phyloP scores from a whole-genome alignment of 495 filamentous ascomycete genomes.

The Coniosporium apollinis region DNA sequence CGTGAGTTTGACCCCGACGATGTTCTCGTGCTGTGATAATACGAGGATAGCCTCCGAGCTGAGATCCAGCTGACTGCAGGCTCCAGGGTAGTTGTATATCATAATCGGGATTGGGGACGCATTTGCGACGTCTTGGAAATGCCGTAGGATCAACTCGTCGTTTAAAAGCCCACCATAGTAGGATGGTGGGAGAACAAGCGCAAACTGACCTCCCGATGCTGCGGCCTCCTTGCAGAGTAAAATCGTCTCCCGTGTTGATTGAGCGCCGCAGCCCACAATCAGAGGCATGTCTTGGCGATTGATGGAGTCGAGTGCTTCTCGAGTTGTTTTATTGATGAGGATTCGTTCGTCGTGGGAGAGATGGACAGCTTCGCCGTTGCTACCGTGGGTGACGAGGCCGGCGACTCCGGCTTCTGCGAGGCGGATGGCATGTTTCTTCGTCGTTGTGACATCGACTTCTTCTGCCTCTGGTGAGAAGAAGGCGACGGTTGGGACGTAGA shows the following conservation, averaged over 20 bases:
- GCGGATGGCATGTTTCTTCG: conserved; percentile 58
- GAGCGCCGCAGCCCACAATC: conserved; percentile 70
- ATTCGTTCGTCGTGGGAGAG: conserved; percentile 21
- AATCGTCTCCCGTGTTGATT: conserved; percentile 76
- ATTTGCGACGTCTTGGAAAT: conserved; percentile 64
- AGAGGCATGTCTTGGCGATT: conserved; percentile 53
- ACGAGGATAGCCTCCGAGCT: conserved; percentile 61
- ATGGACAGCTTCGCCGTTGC: conserved; percentile 49
- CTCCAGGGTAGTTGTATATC: conserved; percentile 87
- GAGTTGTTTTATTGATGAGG: conserved; percentile 52
- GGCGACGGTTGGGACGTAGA: conserved; percentile 22
- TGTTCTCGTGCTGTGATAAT: conserved; percentile 64
- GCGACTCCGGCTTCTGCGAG: conserved; percentile 68
- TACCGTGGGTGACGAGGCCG: conserved; percentile 72
- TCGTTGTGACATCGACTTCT: conserved; percentile 48
- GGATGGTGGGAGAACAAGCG: conserved; percentile 66
- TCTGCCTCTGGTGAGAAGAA: conserved; percentile 21
- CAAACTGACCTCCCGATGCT: conserved; percentile 63
- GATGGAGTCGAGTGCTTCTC: conserved; percentile 51
- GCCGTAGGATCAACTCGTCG: conserved; percentile 49
- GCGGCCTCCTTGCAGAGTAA: conserved; percentile 61
- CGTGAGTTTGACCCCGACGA: conserved; percentile 79
- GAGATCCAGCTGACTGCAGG: conserved; percentile 64
- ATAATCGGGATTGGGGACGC: conserved; percentile 72
- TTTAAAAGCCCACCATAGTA: conserved; percentile 60